These are phyloP conservation scores for Aspergillus glaucus DNA, from an alignment of 2,329 filamentous ascomycete species.

Conservation along the genomic window DNA sequence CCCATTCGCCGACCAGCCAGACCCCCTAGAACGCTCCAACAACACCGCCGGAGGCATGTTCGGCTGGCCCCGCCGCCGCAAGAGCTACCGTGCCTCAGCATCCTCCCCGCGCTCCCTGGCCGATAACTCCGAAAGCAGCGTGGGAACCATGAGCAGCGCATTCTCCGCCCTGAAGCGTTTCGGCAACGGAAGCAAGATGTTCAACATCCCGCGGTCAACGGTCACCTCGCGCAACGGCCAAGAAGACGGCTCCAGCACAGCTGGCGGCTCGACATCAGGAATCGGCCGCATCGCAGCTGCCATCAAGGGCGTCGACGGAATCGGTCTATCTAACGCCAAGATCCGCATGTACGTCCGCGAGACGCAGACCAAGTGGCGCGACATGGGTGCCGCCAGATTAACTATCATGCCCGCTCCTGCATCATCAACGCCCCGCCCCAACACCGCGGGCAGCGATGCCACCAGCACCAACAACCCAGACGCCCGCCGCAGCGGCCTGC, in stretches of 20 bases:
- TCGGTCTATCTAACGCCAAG: slow-evolving; percentile 65
- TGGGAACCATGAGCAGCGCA: slow-evolving; percentile 69
- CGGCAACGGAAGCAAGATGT: slow-evolving; percentile 63
- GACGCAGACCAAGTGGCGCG: slow-evolving; percentile 73
- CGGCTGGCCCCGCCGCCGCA: slow-evolving; percentile 46
- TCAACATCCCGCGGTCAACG: slow-evolving; percentile 77
- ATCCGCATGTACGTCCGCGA: slow-evolving; percentile 81
- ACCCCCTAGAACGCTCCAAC: slow-evolving; percentile 40
- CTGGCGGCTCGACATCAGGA: slow-evolving; percentile 50
- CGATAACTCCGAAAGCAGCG: slow-evolving; percentile 65
- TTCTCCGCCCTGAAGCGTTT: slow-evolving; percentile 73
- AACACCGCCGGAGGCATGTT: slow-evolving; percentile 38
- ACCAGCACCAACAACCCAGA: slow-evolving; percentile 18
- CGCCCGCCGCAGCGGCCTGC: slow-evolving; percentile 39
- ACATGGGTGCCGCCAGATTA: slow-evolving; percentile 77
- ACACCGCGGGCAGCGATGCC: slow-evolving; percentile 39
- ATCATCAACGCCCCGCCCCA: slow-evolving; percentile 39
- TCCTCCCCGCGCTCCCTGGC: slow-evolving; percentile 51
- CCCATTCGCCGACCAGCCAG: slow-evolving; percentile 52
- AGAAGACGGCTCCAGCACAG: slow-evolving; percentile 52
- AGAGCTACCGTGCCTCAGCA: slow-evolving; percentile 51
- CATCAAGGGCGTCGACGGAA: slow-evolving; percentile 53
- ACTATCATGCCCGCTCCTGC: slow-evolving; percentile 63
- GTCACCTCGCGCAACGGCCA: slow-evolving; percentile 54
- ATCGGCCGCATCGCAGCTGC: slow-evolving; percentile 45